Percentiles rank a stretch among this genome's conserved stretches.
Evolutionary conservation across 2,329 filamentous ascomycete species (phyloP).

Genomic region (Dactylonectria estremocensis): DNA sequence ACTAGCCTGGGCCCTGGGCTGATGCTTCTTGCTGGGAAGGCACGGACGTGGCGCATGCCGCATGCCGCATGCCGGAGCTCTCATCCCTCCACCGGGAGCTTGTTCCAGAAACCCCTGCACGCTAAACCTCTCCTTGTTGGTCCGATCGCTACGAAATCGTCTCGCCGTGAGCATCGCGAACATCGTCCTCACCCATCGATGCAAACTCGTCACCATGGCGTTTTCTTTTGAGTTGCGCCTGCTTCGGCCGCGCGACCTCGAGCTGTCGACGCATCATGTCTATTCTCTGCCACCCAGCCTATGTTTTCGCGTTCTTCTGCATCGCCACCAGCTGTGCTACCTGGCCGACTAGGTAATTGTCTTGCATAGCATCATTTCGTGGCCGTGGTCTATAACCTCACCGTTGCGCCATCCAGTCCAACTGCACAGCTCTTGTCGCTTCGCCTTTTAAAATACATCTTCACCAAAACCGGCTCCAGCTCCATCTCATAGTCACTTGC

Average conservation of each 20-base stretch:
- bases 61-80: slow-evolving; percentile 13
- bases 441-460: no score
- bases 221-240: slow-evolving; percentile 3
- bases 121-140: slow-evolving; percentile 42
- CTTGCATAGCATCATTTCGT: background rate
- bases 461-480: no score
- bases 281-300: background rate
- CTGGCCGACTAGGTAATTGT: background rate
- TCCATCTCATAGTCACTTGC: background rate
- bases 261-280: background rate
- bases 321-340: background rate
- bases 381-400: background rate
- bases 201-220: slow-evolving; percentile 13
- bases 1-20: background rate
- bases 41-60: slow-evolving; percentile 21
- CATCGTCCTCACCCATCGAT: slow-evolving; percentile 11
- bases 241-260: background rate
- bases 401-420: background rate
- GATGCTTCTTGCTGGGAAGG: background rate
- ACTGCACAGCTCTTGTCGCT: no score
- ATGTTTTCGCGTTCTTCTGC: no score
- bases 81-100: background rate
- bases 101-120: slow-evolving; percentile 33
- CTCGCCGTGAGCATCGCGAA: slow-evolving; percentile 44
- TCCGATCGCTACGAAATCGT: slow-evolving; percentile 46